Base-by-base conservation (phyloP, 1,284 basidiomycete species). In the Coniferiporia sulphurascens region DNA sequence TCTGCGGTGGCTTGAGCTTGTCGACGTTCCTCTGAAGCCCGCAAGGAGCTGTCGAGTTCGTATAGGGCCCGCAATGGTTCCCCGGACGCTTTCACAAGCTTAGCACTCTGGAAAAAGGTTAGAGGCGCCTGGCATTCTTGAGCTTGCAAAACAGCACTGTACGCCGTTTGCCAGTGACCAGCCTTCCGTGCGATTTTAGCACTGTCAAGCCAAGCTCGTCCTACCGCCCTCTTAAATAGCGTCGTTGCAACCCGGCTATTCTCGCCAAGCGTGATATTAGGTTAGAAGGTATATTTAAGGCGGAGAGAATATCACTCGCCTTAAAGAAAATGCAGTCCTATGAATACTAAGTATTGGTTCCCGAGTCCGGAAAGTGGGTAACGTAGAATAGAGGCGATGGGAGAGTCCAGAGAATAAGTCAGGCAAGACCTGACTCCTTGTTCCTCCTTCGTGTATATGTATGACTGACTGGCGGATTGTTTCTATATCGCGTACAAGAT, bases 131-230 rank as follows among this genome's bases (percentile, higher is more conserved):
- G 80, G 64, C 80, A 83, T 68, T 94, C 88, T 58, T 86, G 83
- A 0, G 95, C 93, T 73, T 99, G 97, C 0, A 99, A 80, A 57
- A 93, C 86, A 1, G 97, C 95, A 67, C 92, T 98, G 70, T 99
- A 99, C 2, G 97, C 95, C 0, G 96, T 98, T 75, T 99, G 97
- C 76, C 86, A 88, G 71, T 99, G 96, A 0, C 92, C 91, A 0
- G 95, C 92, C 70, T 97, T 98, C 53, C 97, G 81, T 12, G 97
- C 96, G 61, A 95, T 95, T 71, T 97, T 98, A 15, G 95, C 90
- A 59, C 92, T 98, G 17, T 85, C 80, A 13, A 99, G 83, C 97
- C 97, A 99, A 1, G 92, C 85, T 54, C 82, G 81, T 1, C 93
- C 91, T 38, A 95, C 84, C 65, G 91, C 86, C 8, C 74, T 74